These are phyloP conservation scores for Blastobotrys proliferans DNA, from an alignment of 1,139 yeast genomes.

Conservation along the genomic window DNA sequence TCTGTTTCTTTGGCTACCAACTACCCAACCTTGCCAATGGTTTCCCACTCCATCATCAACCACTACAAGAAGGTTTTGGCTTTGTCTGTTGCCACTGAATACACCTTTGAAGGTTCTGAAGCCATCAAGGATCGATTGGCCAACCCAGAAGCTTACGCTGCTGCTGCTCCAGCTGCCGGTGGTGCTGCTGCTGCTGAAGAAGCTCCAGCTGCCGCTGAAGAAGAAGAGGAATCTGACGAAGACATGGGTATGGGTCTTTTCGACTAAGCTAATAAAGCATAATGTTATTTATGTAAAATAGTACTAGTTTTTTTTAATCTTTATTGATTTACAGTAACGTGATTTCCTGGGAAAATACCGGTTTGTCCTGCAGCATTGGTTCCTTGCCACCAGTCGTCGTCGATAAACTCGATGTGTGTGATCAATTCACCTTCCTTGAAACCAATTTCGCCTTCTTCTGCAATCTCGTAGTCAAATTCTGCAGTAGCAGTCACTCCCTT, in stretches of 20 bases:
- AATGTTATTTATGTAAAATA: not conserved
- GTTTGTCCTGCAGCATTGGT: constrained; percentile 60
- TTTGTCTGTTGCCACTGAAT: constrained; percentile 95
- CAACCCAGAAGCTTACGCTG: constrained; percentile 97
- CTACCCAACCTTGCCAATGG: constrained; percentile 99
- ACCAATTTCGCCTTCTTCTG: constrained; percentile 83
- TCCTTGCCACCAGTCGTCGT: constrained; percentile 98
- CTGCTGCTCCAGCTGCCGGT: constrained; percentile 55
- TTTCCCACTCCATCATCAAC: constrained; percentile 98
- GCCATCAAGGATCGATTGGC: constrained; percentile 98
- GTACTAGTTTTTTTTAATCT: not conserved
- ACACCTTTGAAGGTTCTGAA: constrained; percentile 99
- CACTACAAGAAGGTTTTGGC: constrained; percentile 99
- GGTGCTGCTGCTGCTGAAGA: constrained; percentile 60
- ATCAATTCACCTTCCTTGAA: constrained; percentile 81
- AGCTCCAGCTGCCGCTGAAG: constrained; percentile 54
- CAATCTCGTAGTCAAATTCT: constrained; percentile 81
- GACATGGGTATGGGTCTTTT: constrained; percentile 40
- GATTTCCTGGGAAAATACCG: constrained; percentile 89
- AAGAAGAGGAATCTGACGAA: constrained; percentile 34
- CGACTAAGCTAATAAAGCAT: constrained; percentile 31
- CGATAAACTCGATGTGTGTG: constrained; percentile 78
- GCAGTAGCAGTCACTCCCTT: constrained; percentile 56
- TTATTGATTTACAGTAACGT: constrained; percentile 50
- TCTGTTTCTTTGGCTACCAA: constrained; percentile 95